Percentiles rank a stretch among this genome's conserved stretches.
These are phyloP conservation scores for Lipomyces yamadae DNA, from an alignment of 805 yeast species.

Conservation along the genomic window DNA sequence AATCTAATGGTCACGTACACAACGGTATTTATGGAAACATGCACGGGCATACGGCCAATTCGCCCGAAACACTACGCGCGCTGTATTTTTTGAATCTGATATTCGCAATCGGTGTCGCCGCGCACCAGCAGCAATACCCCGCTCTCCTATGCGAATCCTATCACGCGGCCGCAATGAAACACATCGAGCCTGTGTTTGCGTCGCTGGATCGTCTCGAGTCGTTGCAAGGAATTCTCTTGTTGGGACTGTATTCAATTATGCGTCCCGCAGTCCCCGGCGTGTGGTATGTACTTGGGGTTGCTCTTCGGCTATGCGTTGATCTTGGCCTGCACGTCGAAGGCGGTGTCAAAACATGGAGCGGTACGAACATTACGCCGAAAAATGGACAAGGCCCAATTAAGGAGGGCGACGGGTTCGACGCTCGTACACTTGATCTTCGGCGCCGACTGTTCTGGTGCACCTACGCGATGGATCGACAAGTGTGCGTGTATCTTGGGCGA, in stretches of 20 bases:
- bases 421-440: constrained; percentile 68
- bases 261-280: constrained; percentile 88
- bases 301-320: constrained; percentile 79
- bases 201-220: constrained; percentile 69
- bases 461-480: constrained; percentile 82
- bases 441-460: constrained; percentile 88
- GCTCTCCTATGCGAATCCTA: constrained; percentile 71
- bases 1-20: not conserved
- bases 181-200: constrained; percentile 60
- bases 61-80: constrained; percentile 37
- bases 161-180: constrained; percentile 65
- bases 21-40: constrained; percentile 12
- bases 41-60: constrained; percentile 21
- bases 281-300: constrained; percentile 88
- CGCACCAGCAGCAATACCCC: constrained; percentile 69
- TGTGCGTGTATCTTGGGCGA: constrained; percentile 82
- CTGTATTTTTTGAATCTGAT: constrained; percentile 74
- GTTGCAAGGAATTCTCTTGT: constrained; percentile 69
- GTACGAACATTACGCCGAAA: constrained; percentile 37
- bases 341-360: constrained; percentile 40
- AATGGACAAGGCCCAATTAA: constrained; percentile 24
- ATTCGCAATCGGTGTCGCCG: constrained; percentile 81
- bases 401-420: constrained; percentile 47
- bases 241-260: constrained; percentile 78
- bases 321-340: constrained; percentile 79